phyloP scores from a whole-genome alignment of 1,284 basidiomycete genomes.

The Caloboletus inedulis region DNA sequence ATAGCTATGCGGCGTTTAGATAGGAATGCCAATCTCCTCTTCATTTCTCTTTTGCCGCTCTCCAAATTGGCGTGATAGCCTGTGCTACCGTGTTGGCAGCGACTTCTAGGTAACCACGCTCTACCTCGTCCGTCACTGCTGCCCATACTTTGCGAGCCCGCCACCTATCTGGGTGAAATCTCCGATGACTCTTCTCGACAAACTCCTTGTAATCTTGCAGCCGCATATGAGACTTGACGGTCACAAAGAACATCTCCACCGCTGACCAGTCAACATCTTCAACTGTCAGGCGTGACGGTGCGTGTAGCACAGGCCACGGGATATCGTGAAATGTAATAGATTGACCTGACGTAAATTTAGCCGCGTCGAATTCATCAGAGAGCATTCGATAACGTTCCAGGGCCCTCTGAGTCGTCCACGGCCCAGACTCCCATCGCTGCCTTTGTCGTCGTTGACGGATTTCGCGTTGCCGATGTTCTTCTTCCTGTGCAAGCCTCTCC shows the following conservation, averaged over 20 bases:
- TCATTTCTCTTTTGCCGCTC: constrained; percentile 23
- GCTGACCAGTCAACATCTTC: constrained; percentile 66
- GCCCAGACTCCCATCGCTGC: constrained; percentile 51
- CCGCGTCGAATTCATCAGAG: constrained; percentile 58
- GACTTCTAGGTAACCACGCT: constrained; percentile 31
- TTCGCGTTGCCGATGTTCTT: constrained; percentile 39
- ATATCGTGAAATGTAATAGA: constrained; percentile 57
- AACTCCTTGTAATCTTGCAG: constrained; percentile 58
- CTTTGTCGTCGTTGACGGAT: constrained; percentile 40
- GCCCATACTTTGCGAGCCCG: constrained; percentile 34
- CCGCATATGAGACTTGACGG: constrained; percentile 49
- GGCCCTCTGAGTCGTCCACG: constrained; percentile 58
- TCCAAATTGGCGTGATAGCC: constrained; percentile 34
- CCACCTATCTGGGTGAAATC: constrained; percentile 39
- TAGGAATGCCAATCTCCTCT: background rate
- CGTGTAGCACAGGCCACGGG: constrained; percentile 67
- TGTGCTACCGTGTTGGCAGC: constrained; percentile 36
- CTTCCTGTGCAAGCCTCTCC: constrained; percentile 33
- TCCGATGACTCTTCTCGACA: constrained; percentile 63
- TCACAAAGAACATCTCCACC: constrained; percentile 67
- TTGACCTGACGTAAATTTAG: constrained; percentile 49
- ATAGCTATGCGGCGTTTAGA: background rate
- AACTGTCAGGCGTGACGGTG: constrained; percentile 48
- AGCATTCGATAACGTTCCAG: constrained; percentile 61
- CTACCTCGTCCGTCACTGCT: constrained; percentile 31